Evolutionary conservation across 2,329 filamentous ascomycete species (phyloP).

Genomic region (Fusarium musae): DNA sequence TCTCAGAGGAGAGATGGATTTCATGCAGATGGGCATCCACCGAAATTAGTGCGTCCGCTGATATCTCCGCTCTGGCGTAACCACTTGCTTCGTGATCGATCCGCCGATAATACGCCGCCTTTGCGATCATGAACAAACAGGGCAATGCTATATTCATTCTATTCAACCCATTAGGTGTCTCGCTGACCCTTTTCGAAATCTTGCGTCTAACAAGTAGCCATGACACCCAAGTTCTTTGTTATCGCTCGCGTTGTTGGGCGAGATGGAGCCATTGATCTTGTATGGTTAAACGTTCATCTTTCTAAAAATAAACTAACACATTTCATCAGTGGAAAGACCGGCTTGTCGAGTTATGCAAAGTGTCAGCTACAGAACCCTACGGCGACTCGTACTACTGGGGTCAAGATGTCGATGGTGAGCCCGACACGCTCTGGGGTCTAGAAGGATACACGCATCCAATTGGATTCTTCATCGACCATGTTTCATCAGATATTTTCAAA

Average conservation of each 20-base stretch:
- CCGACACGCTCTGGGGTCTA: background rate
- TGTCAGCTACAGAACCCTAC: background rate
- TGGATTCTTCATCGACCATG: background rate
- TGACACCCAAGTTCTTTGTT: background rate
- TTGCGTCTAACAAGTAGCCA: fast-evolving
- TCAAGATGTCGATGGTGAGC: background rate
- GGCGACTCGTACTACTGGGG: background rate
- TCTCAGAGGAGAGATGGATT: fast-evolving
- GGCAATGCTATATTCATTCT: background rate
- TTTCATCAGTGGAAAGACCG: background rate
- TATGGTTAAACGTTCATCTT: fast-evolving
- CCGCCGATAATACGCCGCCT: background rate
- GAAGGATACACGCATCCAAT: background rate
- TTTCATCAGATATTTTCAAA: background rate
- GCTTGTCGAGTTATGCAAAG: background rate
- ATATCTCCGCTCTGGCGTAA: background rate
- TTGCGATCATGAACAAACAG: background rate
- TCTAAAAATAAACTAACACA: fast-evolving
- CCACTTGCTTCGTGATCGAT: background rate
- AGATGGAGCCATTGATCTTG: background rate
- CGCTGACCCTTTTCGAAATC: fast-evolving
- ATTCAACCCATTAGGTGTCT: fast-evolving
- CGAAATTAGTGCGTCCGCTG: background rate
- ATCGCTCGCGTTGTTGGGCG: background rate
- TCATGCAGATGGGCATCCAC: background rate